These are phyloP conservation scores for Vickermania spadyakhi DNA, from an alignment of 208 protist species.

Conservation along the genomic window DNA sequence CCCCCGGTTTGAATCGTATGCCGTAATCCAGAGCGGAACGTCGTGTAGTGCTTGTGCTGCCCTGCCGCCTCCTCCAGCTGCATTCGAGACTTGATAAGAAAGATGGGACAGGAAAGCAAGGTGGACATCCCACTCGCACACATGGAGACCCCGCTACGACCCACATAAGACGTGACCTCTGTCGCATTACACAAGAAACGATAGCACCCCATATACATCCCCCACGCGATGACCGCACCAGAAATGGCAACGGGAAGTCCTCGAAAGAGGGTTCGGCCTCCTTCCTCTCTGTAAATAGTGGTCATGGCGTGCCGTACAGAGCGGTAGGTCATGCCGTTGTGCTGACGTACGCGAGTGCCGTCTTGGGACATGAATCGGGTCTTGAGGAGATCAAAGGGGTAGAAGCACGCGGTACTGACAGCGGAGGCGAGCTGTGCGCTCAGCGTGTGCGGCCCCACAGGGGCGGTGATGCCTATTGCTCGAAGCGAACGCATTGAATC, in stretches of 20 bases:
- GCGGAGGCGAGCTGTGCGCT: constrained; percentile 61
- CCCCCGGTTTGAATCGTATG: constrained; percentile 46
- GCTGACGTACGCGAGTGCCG: constrained; percentile 30
- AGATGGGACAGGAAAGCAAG: constrained; percentile 41
- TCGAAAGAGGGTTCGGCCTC: constrained; percentile 33
- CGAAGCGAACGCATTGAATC: constrained; percentile 10
- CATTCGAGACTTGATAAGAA: constrained; percentile 75
- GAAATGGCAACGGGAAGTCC: constrained; percentile 33
- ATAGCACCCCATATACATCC: constrained; percentile 66
- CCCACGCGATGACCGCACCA: constrained; percentile 39
- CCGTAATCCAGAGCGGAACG: constrained; percentile 38
- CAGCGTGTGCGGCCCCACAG: constrained; percentile 40
- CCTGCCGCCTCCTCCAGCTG: constrained; percentile 55
- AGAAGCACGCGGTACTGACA: constrained; percentile 55
- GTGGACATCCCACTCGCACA: constrained; percentile 32
- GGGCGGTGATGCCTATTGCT: constrained; percentile 28
- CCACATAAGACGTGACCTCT: constrained; percentile 29
- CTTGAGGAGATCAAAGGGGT: constrained; percentile 90
- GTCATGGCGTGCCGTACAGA: constrained; percentile 24
- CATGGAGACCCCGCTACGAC: constrained; percentile 31
- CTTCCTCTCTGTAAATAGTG: constrained; percentile 33
- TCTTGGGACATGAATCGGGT: constrained; percentile 78
- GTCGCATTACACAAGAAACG: constrained; percentile 42
- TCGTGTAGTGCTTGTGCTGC: constrained; percentile 31
- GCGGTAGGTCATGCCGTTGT: constrained; percentile 44